Evolutionary conservation across 2,329 filamentous ascomycete species (phyloP).

Genomic region (Coniochaeta prunicola): DNA sequence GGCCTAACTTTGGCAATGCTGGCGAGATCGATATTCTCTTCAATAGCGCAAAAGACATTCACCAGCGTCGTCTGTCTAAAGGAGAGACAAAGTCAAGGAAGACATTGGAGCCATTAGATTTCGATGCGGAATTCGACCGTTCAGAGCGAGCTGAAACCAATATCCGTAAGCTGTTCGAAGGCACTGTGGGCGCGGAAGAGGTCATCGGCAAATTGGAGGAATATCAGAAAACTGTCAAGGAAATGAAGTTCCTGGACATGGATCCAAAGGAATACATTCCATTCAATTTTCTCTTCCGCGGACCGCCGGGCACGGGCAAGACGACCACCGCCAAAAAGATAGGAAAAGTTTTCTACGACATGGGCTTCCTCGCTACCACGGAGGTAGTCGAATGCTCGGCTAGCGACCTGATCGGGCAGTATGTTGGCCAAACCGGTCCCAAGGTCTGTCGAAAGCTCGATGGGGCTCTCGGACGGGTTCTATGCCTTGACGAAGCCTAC

Average conservation of each 20-base stretch:
- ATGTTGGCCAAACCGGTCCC: slow-evolving; percentile 61
- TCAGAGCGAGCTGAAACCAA: slow-evolving; percentile 38
- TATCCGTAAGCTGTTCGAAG: slow-evolving; percentile 47
- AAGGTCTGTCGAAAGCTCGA: slow-evolving; percentile 56
- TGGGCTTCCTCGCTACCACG: slow-evolving; percentile 55
- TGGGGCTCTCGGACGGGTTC: slow-evolving; percentile 54
- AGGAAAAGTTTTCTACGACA: slow-evolving; percentile 68
- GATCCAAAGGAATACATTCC: slow-evolving; percentile 53
- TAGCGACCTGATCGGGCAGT: slow-evolving; percentile 61
- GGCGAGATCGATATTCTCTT: slow-evolving; percentile 68
- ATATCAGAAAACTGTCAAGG: slow-evolving; percentile 44
- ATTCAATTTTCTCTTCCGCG: slow-evolving; percentile 63
- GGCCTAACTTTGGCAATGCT: slow-evolving; percentile 64
- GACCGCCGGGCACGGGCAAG: slow-evolving; percentile 65
- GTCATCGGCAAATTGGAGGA: slow-evolving; percentile 45
- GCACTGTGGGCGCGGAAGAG: slow-evolving; percentile 49
- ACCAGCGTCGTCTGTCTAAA: slow-evolving; percentile 20
- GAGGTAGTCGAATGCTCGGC: slow-evolving; percentile 62
- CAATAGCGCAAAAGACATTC: slow-evolving; percentile 41
- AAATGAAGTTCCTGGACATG: slow-evolving; percentile 41
- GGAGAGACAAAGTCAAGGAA: slow-evolving; percentile 13
- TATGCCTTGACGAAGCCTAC: slow-evolving; percentile 70
- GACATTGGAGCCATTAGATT: slow-evolving; percentile 34
- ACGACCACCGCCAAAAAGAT: slow-evolving; percentile 67
- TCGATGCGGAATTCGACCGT: slow-evolving; percentile 54